Evolutionary conservation across 2,329 filamentous ascomycete genomes (phyloP).

Genomic region (Clonostachys solani): DNA sequence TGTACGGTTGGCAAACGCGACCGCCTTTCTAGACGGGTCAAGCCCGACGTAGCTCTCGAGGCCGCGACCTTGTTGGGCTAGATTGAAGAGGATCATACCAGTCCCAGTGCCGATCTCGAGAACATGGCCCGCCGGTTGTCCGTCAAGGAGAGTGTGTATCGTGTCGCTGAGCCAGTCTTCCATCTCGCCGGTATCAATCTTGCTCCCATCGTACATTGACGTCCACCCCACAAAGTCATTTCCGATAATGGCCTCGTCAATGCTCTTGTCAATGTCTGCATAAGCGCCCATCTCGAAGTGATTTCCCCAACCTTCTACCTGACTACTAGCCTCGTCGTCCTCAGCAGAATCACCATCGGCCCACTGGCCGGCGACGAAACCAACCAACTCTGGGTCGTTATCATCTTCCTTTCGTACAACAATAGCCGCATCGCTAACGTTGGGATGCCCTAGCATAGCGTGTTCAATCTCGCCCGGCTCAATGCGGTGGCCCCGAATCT

Average conservation of each 20-base stretch:
- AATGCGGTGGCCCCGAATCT: slow-evolving; percentile 16
- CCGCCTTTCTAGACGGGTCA: slow-evolving; percentile 15
- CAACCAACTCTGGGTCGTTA: neutral
- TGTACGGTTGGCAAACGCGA: slow-evolving; percentile 9
- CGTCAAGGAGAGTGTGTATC: slow-evolving; percentile 3
- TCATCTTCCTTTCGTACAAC: too few relatives aligned
- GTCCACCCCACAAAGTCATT: slow-evolving; percentile 9
- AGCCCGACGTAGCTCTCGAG: slow-evolving; percentile 16
- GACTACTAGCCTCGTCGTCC: too few relatives aligned
- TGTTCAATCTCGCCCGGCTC: slow-evolving; percentile 12
- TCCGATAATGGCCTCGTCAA: slow-evolving; percentile 11
- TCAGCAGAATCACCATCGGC: neutral
- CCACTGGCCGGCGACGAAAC: neutral
- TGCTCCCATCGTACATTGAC: slow-evolving; percentile 9
- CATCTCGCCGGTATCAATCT: slow-evolving; percentile 8
- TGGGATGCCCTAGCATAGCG: neutral
- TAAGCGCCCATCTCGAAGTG: slow-evolving; percentile 5
- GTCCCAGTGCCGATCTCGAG: slow-evolving; percentile 10
- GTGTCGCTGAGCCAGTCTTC: slow-evolving; percentile 12
- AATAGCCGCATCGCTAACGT: neutral
- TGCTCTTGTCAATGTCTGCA: slow-evolving; percentile 4
- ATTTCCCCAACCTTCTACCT: neutral
- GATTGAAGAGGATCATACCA: slow-evolving; percentile 11
- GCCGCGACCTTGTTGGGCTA: slow-evolving; percentile 7
- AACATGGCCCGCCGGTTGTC: slow-evolving; percentile 1